Evolutionary conservation across 1,284 basidiomycete genomes (phyloP).

Genomic region (Singerocomus inundabilis): DNA sequence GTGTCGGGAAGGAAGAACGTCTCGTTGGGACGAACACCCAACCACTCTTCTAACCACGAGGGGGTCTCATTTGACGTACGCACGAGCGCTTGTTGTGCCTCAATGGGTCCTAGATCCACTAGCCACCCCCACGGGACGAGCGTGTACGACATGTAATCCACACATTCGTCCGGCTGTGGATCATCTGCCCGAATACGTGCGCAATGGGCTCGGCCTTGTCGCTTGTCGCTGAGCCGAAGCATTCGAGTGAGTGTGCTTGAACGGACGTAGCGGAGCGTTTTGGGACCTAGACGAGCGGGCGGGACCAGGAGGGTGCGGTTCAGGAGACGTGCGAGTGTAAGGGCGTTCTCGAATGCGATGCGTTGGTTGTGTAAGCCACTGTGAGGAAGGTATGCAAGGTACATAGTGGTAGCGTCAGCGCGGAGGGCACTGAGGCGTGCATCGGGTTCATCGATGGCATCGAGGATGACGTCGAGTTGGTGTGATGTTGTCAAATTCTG

Average conservation of each 20-base stretch:
- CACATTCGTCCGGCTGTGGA: slow-evolving; percentile 52
- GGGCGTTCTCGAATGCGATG: slow-evolving; percentile 78
- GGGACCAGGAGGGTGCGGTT: slow-evolving; percentile 77
- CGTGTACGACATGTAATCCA: slow-evolving; percentile 57
- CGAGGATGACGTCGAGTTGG: slow-evolving; percentile 21
- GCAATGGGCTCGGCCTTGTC: slow-evolving; percentile 50
- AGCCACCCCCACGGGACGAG: slow-evolving; percentile 67
- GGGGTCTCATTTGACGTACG: slow-evolving; percentile 49
- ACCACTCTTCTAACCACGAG: slow-evolving; percentile 45
- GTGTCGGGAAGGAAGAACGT: slow-evolving; percentile 51
- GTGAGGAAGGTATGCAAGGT: slow-evolving; percentile 69
- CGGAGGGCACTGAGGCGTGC: slow-evolving; percentile 12
- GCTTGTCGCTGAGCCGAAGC: slow-evolving; percentile 50
- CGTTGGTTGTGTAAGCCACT: slow-evolving; percentile 84
- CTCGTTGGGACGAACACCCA: slow-evolving; percentile 43
- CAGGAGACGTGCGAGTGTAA: slow-evolving; percentile 63
- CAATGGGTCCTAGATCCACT: slow-evolving; percentile 45
- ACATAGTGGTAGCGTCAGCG: slow-evolving; percentile 37
- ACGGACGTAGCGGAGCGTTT: slow-evolving; percentile 59
- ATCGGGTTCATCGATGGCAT: slow-evolving; percentile 17
- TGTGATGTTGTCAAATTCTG: neutral
- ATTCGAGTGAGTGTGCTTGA: slow-evolving; percentile 55
- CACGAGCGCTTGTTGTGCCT: slow-evolving; percentile 39
- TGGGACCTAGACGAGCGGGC: slow-evolving; percentile 61
- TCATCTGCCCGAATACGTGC: slow-evolving; percentile 32